Evolutionary conservation across 2,329 filamentous ascomycete species (phyloP).

Genomic region (Cadophora sp.): DNA sequence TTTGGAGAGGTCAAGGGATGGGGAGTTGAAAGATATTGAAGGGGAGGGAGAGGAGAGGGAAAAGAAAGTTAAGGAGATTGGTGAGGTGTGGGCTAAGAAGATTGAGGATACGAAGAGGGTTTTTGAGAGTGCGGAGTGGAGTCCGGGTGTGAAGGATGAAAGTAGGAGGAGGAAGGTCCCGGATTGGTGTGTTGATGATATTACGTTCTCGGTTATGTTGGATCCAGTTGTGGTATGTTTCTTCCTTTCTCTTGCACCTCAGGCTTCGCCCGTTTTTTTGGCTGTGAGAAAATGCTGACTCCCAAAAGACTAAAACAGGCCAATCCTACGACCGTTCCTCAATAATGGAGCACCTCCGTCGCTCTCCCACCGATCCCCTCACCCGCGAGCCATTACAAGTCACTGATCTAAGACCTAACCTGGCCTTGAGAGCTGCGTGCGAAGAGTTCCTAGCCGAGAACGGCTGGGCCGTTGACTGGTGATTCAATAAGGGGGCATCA

Average conservation of each 20-base stretch:
- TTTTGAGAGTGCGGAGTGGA: constrained; percentile 59
- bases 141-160: constrained; percentile 49
- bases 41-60: constrained; percentile 52
- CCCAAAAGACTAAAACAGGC: constrained; percentile 75
- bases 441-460: constrained; percentile 86
- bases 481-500: neutral
- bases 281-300: constrained; percentile 11
- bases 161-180: constrained; percentile 58
- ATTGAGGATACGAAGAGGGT: constrained; percentile 52
- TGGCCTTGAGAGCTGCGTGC: constrained; percentile 81
- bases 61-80: constrained; percentile 46
- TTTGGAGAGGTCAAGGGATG: constrained; percentile 54
- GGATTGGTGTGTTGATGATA: constrained; percentile 79
- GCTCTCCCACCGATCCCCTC: constrained; percentile 78
- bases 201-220: constrained; percentile 76
- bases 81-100: constrained; percentile 56
- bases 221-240: constrained; percentile 61
- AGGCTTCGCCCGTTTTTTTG: constrained; percentile 4
- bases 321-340: constrained; percentile 89
- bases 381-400: constrained; percentile 76
- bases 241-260: neutral
- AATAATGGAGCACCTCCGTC: constrained; percentile 84
- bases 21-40: constrained; percentile 51
- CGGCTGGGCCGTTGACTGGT: constrained; percentile 94
- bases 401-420: constrained; percentile 79